Base-by-base conservation (phyloP, 2,329 filamentous ascomycete species). In the Didymella keratinophila region DNA sequence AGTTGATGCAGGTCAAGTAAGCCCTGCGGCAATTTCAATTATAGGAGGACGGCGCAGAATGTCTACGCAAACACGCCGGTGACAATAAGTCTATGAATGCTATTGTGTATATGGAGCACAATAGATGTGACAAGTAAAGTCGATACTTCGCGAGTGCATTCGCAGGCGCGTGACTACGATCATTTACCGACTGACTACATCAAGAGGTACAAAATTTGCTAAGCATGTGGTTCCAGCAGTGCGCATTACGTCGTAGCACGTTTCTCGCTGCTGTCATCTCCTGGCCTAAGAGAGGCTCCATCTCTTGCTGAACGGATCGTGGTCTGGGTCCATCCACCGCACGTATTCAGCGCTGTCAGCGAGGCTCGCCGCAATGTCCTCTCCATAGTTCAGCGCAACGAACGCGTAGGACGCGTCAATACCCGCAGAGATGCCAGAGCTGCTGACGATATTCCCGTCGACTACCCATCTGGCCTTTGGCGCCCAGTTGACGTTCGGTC, bases 401-500 rank as follows among this genome's bases (percentile, higher is more conserved):
- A 82, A 88, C 0, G 83, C 85, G 65, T 86, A 78, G 52, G 79
- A 84, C 44, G 82, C 79, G 74, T 89, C 86, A 47, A 87, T 87
- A 0, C 88, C 87, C 0, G 86, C 79, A 72, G 88, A 85, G 44
- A 87, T 86, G 0, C 88, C 87, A 0, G 86, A 87, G 1, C 84
- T 84, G 2, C 83, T 85, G 83, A 87, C 89, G 6, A 89, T 78
- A 10, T 89, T 88, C 7, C 84, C 87, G 73, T 90, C 87, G 0
- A 80, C 76, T 0, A 89, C 84, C 84, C 86, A 90, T 46, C 64
- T 57, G 2, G 69, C 65, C 23, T 64, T 61, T 5, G 61, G 48
- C 85, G 87, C 80, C 88, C 88, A 91, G 1, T 83, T 75, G 0
- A 87, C 84, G 1, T 81, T 76, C 0, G 81, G 78, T 0, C 83